Evolutionary conservation across 1,139 yeast genomes (phyloP).

Genomic region (Casaregolazyma suthepensis): DNA sequence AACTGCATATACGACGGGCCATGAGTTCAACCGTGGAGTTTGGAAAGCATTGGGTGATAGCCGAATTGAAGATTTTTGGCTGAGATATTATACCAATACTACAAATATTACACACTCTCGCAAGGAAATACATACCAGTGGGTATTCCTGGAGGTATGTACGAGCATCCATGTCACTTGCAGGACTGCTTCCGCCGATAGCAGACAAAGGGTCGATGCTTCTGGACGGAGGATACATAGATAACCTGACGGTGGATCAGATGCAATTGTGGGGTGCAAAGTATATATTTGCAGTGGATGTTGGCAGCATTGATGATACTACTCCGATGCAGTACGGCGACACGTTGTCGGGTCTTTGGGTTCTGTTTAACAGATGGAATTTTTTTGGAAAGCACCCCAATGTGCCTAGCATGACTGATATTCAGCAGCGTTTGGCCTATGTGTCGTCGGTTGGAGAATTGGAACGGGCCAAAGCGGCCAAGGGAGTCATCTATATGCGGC

Average conservation of each 20-base stretch:
- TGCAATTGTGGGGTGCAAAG: slow-evolving; percentile 79
- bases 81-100: slow-evolving; percentile 79
- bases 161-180: slow-evolving; percentile 97
- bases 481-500: slow-evolving; percentile 85
- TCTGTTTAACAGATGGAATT: slow-evolving; percentile 79
- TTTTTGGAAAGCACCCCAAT: slow-evolving; percentile 79
- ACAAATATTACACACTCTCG: slow-evolving; percentile 95
- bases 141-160: slow-evolving; percentile 93
- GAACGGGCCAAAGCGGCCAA: slow-evolving; percentile 80
- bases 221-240: slow-evolving; percentile 96
- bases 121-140: slow-evolving; percentile 89
- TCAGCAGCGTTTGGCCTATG: slow-evolving; percentile 89
- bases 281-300: slow-evolving; percentile 94
- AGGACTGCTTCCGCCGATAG: slow-evolving; percentile 81
- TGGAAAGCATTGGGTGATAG: slow-evolving; percentile 94
- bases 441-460: slow-evolving; percentile 87
- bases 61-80: slow-evolving; percentile 95
- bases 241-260: slow-evolving; percentile 84
- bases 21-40: slow-evolving; percentile 91
- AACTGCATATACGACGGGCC: slow-evolving; percentile 93
- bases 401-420: slow-evolving; percentile 95
- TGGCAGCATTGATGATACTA: slow-evolving; percentile 87
- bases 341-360: slow-evolving; percentile 93
- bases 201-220: slow-evolving; percentile 80
- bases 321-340: slow-evolving; percentile 90